Evolutionary conservation across 2,329 filamentous ascomycete species (phyloP).

Genomic region (Sclerotinia minor): DNA sequence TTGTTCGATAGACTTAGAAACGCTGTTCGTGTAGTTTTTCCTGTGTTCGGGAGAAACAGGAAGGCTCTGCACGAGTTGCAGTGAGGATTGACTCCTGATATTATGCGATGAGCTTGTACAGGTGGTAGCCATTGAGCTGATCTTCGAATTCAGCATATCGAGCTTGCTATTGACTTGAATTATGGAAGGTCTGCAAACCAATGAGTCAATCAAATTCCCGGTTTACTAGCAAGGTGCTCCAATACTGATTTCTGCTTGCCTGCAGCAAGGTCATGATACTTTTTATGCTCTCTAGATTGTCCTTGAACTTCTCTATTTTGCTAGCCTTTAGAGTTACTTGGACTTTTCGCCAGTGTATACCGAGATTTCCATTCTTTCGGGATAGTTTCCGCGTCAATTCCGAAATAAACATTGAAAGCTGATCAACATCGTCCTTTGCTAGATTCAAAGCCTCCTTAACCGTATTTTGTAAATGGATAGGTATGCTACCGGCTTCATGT

Average conservation of each 20-base stretch:
- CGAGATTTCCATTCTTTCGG: not conserved
- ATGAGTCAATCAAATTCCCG: not conserved
- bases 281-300: constrained; percentile 20
- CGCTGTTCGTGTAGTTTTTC: not conserved
- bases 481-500: not conserved
- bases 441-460: constrained; percentile 8
- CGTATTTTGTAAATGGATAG: constrained; percentile 1
- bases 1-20: not conserved
- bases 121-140: not conserved
- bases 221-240: accelerated
- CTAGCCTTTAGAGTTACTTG: constrained; percentile 21
- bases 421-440: constrained; percentile 24
- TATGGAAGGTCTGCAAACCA: not conserved
- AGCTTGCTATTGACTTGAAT: not conserved
- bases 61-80: not conserved
- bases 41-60: not conserved
- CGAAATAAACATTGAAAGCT: constrained; percentile 18
- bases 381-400: constrained; percentile 13
- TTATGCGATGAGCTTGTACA: not conserved
- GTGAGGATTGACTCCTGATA: not conserved
- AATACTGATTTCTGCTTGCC: constrained; percentile 15
- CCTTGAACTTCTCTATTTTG: constrained; percentile 25
- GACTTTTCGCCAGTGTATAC: constrained; percentile 21
- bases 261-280: constrained; percentile 24
- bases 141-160: not conserved